These are phyloP conservation scores for Apophysomyces sp. DNA, from an alignment of 371 early-diverging fungal species.

Conservation along the genomic window DNA sequence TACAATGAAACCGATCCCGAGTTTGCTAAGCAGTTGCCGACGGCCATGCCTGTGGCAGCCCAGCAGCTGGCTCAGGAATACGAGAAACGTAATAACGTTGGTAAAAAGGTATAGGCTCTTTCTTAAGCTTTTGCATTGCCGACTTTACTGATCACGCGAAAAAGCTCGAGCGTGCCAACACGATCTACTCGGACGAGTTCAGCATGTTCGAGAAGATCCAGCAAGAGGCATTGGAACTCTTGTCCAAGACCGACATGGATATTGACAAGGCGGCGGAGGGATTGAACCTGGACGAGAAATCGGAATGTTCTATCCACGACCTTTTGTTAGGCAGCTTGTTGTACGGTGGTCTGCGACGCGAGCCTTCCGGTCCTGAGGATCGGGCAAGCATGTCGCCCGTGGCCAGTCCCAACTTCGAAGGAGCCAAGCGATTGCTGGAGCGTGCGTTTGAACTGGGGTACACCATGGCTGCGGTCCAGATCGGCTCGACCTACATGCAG, in stretches of 20 bases:
- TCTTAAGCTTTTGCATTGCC: no score
- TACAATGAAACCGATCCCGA: slow-evolving; percentile 62
- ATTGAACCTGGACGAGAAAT: slow-evolving; percentile 32
- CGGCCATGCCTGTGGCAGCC: slow-evolving; percentile 57
- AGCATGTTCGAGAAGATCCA: slow-evolving; percentile 50
- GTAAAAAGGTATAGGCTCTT: slow-evolving; percentile 58
- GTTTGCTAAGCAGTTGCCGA: slow-evolving; percentile 55
- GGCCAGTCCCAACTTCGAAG: slow-evolving; percentile 57
- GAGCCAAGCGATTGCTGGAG: slow-evolving; percentile 53
- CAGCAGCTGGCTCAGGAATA: slow-evolving; percentile 52
- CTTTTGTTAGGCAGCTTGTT: slow-evolving; percentile 52
- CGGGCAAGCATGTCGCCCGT: slow-evolving; percentile 49
- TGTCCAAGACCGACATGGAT: slow-evolving; percentile 53
- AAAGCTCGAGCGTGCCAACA: slow-evolving; percentile 51
- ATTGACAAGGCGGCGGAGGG: slow-evolving; percentile 50
- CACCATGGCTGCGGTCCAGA: slow-evolving; percentile 63
- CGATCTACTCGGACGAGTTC: slow-evolving; percentile 46
- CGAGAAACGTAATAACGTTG: slow-evolving; percentile 57
- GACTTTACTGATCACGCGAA: no score
- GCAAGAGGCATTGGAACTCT: slow-evolving; percentile 51
- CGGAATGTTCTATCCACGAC: slow-evolving; percentile 42
- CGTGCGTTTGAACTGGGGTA: slow-evolving; percentile 53
- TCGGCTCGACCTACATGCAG: slow-evolving; percentile 57
- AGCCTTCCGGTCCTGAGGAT: slow-evolving; percentile 34
- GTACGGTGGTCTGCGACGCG: slow-evolving; percentile 55